Evolutionary conservation across 441 rosid species (phyloP).

Genomic region (Pelargonium citronellum): DNA sequence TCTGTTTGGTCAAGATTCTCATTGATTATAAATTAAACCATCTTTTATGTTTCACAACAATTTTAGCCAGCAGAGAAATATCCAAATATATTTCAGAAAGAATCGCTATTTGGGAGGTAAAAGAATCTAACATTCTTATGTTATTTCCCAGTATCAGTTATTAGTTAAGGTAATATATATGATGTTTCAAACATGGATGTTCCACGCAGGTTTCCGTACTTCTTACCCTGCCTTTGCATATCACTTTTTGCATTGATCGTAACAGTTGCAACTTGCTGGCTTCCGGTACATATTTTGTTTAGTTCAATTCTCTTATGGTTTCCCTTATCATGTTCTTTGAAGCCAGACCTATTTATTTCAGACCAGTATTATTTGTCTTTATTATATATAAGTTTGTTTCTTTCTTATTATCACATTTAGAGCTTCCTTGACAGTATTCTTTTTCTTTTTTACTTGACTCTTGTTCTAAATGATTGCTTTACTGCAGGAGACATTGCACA

Average conservation of each 20-base stretch:
- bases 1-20: no score
- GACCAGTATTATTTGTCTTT: neutral
- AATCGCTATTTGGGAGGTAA: slow-evolving; percentile 72
- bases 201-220: slow-evolving; percentile 73
- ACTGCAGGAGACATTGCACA: slow-evolving; percentile 78
- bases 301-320: slow-evolving; percentile 4
- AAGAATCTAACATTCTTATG: slow-evolving; percentile 2
- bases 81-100: slow-evolving; percentile 60
- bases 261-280: slow-evolving; percentile 45
- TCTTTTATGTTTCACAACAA: neutral
- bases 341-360: neutral
- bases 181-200: slow-evolving; percentile 5
- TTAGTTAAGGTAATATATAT: no score
- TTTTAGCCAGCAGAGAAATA: slow-evolving; percentile 76
- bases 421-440: neutral
- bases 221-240: slow-evolving; percentile 61
- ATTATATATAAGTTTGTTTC: neutral
- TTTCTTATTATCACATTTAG: neutral
- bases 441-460: no score
- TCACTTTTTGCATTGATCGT: slow-evolving; percentile 61
- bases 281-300: slow-evolving; percentile 50
- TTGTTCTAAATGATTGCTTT: neutral
- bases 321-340: neutral
- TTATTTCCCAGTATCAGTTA: neutral
- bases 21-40: neutral